Evolutionary conservation across 108 stramenopile genomes (phyloP), one percentile per base, ranked within the genome.

Genomic region (Pseudonitzschia multiseries): DNA sequence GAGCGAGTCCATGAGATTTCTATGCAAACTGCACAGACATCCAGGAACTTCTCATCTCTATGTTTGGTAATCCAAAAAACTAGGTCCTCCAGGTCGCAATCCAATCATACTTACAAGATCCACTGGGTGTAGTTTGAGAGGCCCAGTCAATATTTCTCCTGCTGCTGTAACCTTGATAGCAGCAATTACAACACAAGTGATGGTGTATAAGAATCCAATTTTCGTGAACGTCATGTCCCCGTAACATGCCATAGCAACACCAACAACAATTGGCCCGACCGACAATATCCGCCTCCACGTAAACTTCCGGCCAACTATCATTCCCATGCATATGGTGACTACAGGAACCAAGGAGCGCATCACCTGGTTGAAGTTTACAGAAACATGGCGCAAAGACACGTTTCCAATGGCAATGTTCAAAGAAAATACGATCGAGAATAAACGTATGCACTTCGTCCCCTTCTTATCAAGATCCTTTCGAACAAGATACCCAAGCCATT

Each of bases 351-450:
- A 66, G 31, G 78, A 77, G 36, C 92, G 73, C 80, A 88, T 80
- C 15, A 92, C 91, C 80, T 95, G 94, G 63, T 95, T 95, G 73
- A 95, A 95, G 59, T 91, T 90, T 54, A 95, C 94, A 12, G 91
- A 89, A 8, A 93, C 91, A 69, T 86, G 70, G 24, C 75, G 65
- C 20, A 91, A 67, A 48, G 87, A 89, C 13, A 83, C 76, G 74
- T 95, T 95, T 27, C 94, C 94, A 53, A 95, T 83, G 68, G 87
- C 88, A 74, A 95, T 93, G 65, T 95, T 95, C 64, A 93, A 86
- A 15, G 85, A 79, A 76, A 95, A 95, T 40, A 95, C 71, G 46
- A 91, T 66, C 31, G 83, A 84, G 71, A 92, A 93, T 13, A 70
- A 59, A 20, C 89, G 43, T 51, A 92, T 86, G 48, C 81, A 72